Base-by-base conservation (phyloP, 441 rosid genomes). In the Arabidopsis hybrid region DNA sequence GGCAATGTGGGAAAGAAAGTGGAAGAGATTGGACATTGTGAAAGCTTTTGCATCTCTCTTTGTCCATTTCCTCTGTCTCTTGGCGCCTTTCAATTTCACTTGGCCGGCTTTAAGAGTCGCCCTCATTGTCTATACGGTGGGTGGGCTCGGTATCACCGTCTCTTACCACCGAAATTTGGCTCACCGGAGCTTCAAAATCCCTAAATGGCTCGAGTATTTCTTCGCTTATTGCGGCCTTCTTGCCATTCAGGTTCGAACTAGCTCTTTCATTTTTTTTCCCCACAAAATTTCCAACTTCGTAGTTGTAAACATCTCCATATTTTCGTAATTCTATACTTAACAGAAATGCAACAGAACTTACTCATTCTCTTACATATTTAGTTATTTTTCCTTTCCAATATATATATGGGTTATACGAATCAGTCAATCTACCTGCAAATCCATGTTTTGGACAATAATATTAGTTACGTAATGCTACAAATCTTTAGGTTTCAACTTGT, bases 1-100 rank as follows among this genome's bases (percentile, higher is more conserved):
- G 9, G 73, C 59, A 55, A 16, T 13, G 61, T 75, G 75, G 74
- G 84, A 80, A 32, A 87, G 97, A 82, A 85, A 83, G 32, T 91
- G 96, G 96, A 94, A 66, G 53, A 51, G 81, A 7, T 5, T 78
- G 77, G 98, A 91, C 69, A 52, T 85, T 16, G 81, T 77, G 42
- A 83, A 85, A 17, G 90, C 82, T 51, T 85, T 62, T 39, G 79
- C 84, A 29, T 81, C 90, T 63, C 53, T 84, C 77, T 77, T 85
- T 32, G 76, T 83, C 82, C 81, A 78, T 67, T 78, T 78, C 4
- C 81, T 78, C 0, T 78, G 77, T 53, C 74, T 72, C 35, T 62
- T 78, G 57, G 81, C 81, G 51, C 81, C 81, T 60, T 78, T 78
- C 36, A 32, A 78, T 61, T 78, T 78, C 70, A 67, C 73, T 52